Percentiles rank a stretch among this genome's conserved stretches.
Evolutionary conservation across 495 filamentous ascomycete genomes (phyloP).

Genomic region (Choiromyces venosus): DNA sequence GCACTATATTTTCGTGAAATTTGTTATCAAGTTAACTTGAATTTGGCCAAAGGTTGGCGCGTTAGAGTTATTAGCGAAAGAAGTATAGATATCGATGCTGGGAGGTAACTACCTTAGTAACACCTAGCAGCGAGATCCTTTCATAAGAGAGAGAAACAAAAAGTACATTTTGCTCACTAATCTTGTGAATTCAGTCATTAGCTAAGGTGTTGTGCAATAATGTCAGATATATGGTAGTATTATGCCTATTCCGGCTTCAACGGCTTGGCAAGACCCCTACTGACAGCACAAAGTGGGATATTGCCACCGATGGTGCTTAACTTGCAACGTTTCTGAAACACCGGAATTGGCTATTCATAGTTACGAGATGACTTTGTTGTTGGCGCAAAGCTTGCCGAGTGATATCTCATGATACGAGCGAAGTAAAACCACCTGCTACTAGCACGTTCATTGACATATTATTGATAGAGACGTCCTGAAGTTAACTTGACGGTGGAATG

Average conservation of each 20-base stretch:
- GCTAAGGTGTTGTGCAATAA: neutral
- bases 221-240: neutral
- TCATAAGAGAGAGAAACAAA: no score
- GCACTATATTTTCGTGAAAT: no score
- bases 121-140: neutral
- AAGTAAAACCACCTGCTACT: no score
- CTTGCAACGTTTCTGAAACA: neutral
- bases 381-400: no score
- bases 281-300: neutral
- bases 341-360: neutral
- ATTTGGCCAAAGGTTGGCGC: no score
- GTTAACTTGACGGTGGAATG: neutral
- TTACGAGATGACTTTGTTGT: neutral
- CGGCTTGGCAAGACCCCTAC: neutral
- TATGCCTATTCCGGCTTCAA: neutral
- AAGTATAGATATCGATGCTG: neutral
- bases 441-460: neutral
- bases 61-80: no score
- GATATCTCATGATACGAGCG: no score
- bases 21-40: no score
- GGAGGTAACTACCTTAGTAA: no score
- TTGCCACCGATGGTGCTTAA: neutral
- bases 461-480: neutral
- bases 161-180: neutral
- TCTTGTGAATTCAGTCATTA: neutral